A percentile compares a stretch with the other conserved stretches of the same genome.
phyloP scores from a whole-genome alignment of 202 grass and related monocot species.

The Setaria viridis region DNA sequence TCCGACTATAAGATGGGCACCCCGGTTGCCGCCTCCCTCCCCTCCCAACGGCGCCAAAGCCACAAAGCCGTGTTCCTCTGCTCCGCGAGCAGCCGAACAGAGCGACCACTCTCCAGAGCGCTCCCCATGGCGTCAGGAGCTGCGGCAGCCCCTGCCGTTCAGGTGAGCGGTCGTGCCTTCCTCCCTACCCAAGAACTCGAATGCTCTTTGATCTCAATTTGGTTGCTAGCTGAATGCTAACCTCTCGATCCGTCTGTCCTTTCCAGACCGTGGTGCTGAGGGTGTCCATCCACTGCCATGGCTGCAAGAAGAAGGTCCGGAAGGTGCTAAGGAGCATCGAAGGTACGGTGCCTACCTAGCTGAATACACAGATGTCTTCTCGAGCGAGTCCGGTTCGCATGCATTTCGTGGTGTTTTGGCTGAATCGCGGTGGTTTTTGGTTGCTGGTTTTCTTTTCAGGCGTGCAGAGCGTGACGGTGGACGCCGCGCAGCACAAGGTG shows the following conservation, averaged over 20 bases:
- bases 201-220: background rate
- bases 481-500: slow-evolving; percentile 76
- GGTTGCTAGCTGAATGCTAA: background rate
- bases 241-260: background rate
- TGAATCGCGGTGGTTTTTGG: background rate
- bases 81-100: background rate
- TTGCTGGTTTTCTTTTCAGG: slow-evolving; percentile 42
- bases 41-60: slow-evolving; percentile 4
- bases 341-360: slow-evolving; percentile 43
- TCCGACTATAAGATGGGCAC: slow-evolving; percentile 36
- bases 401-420: background rate
- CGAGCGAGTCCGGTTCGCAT: background rate
- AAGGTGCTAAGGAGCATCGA: slow-evolving; percentile 68
- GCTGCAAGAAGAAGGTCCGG: slow-evolving; percentile 97
- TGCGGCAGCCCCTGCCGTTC: slow-evolving; percentile 22
- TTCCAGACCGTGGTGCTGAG: slow-evolving; percentile 76
- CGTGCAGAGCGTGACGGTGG: slow-evolving; percentile 62
- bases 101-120: slow-evolving; percentile 25
- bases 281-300: slow-evolving; percentile 94
- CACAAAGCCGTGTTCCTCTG: slow-evolving; percentile 33
- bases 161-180: slow-evolving; percentile 31
- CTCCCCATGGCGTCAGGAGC: slow-evolving; percentile 52
- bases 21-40: slow-evolving; percentile 22
- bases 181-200: background rate
- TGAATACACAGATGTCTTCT: background rate